A percentile compares a stretch with the other conserved stretches of the same genome.
Conservation (phyloP, 306 rosid species). For the Cucurbita moschata region DNA sequence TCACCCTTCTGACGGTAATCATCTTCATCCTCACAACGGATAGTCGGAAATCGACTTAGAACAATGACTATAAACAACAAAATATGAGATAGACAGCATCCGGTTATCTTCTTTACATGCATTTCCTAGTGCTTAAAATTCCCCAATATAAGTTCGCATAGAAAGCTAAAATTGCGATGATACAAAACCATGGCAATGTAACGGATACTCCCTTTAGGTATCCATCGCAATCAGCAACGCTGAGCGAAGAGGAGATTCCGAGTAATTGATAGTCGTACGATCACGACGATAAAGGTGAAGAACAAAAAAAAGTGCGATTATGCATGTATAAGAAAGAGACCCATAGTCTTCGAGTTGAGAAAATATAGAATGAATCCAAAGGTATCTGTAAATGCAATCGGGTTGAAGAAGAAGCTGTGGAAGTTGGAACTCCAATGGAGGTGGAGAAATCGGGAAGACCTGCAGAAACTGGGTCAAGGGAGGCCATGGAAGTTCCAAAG, state of each 20-base stretch:
- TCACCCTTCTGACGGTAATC: constrained; percentile 5
- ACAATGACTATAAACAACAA: constrained; percentile 15
- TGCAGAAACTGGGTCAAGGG: not conserved
- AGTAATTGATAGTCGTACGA: not conserved
- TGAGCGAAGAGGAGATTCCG: not conserved
- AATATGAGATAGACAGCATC: constrained; percentile 11
- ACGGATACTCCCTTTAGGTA: not conserved
- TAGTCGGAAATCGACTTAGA: constrained; percentile 15
- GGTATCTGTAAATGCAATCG: not conserved
- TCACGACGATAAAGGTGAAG: not conserved
- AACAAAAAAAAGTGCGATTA: not conserved
- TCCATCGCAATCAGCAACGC: not conserved
- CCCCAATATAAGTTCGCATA: constrained; percentile 5
- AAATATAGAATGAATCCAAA: not conserved
- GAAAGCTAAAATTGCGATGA: not conserved
- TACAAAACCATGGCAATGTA: constrained; percentile 9
- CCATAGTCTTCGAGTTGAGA: not conserved
- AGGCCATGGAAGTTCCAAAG: constrained; percentile 6
- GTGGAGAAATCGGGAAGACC: constrained; percentile 5
- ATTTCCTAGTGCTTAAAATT: constrained; percentile 21
- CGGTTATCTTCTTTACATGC: constrained; percentile 23
- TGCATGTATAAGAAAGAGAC: not conserved
- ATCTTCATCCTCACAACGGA: constrained; percentile 22
- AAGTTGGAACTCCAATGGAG: constrained; percentile 3
- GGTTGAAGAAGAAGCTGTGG: not conserved